phyloP scores from a whole-genome alignment of 2,329 filamentous ascomycete species.

The Botrytis tulipae region DNA sequence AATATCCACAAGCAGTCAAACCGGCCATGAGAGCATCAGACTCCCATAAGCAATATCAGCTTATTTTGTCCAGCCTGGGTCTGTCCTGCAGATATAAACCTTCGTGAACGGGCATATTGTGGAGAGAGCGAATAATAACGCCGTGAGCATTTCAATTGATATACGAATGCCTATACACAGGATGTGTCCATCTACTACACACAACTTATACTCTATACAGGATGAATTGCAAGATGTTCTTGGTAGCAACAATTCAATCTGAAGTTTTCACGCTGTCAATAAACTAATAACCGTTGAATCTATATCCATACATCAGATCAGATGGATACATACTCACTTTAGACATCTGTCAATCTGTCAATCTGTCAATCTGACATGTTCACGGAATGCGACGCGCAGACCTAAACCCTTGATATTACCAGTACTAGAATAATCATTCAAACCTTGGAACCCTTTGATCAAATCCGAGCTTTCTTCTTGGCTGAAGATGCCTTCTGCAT shows the following conservation, averaged over 20 bases:
- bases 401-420: not conserved
- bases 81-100: not conserved
- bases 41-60: not conserved
- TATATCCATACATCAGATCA: not conserved
- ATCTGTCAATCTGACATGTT: not conserved
- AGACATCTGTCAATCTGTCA: not conserved
- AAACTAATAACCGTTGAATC: not conserved
- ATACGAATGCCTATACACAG: not conserved
- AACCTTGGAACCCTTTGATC: not conserved
- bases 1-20: not conserved
- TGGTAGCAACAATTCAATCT: not conserved
- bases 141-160: not conserved
- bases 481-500: not conserved
- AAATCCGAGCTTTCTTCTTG: constrained; percentile 1
- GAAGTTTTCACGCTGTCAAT: not conserved
- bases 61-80: not conserved
- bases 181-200: too few relatives aligned
- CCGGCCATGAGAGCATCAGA: not conserved
- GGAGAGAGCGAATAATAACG: not conserved
- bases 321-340: not conserved
- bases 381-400: not conserved
- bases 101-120: not conserved
- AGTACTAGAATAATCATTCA: too few relatives aligned
- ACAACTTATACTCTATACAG: too few relatives aligned
- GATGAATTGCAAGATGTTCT: not conserved